These are phyloP conservation scores for Hysterangium stoloniferum DNA, from an alignment of 768 basidiomycete species.

Conservation along the genomic window DNA sequence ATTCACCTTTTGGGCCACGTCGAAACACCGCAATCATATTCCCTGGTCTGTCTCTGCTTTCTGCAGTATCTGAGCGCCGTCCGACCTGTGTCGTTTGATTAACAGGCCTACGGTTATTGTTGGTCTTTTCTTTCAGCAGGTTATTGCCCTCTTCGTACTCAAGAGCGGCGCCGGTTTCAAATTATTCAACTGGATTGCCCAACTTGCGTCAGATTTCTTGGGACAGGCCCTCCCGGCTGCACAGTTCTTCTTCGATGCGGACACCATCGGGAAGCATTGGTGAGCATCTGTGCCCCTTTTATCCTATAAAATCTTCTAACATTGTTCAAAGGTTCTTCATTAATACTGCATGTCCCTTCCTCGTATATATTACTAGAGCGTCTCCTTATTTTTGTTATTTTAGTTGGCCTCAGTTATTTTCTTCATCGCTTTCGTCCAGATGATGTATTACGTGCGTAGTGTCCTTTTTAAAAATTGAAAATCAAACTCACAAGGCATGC, in stretches of 20 bases:
- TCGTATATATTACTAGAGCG: constrained; percentile 11
- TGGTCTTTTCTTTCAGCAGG: constrained; percentile 80
- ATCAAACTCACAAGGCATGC: constrained; percentile 1
- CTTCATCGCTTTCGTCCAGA: constrained; percentile 89
- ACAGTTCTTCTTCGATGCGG: constrained; percentile 72
- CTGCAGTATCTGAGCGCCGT: not conserved
- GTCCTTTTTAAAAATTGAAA: not conserved
- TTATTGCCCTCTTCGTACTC: constrained; percentile 81
- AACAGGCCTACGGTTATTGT: constrained; percentile 79
- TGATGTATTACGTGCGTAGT: constrained; percentile 62
- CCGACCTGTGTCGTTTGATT: constrained; percentile 1
- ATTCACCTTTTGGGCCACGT: constrained; percentile 60
- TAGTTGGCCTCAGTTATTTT: constrained; percentile 79
- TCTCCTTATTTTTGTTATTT: no score
- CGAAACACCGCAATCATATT: constrained; percentile 52
- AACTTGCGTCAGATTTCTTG: constrained; percentile 75
- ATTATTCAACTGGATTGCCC: constrained; percentile 79
- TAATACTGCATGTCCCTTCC: constrained; percentile 12
- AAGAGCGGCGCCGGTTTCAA: constrained; percentile 77
- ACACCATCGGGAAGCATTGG: constrained; percentile 62
- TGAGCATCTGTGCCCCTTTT: constrained; percentile 35
- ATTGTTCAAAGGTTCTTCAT: constrained; percentile 12
- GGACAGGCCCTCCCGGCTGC: constrained; percentile 60
- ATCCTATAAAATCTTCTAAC: constrained; percentile 8
- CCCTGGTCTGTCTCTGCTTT: constrained; percentile 49